A percentile compares a stretch with the other conserved stretches of the same genome.
phyloP scores from a whole-genome alignment of 2,329 filamentous ascomycete genomes.

The Immersiporthe knoxdaviesiana region DNA sequence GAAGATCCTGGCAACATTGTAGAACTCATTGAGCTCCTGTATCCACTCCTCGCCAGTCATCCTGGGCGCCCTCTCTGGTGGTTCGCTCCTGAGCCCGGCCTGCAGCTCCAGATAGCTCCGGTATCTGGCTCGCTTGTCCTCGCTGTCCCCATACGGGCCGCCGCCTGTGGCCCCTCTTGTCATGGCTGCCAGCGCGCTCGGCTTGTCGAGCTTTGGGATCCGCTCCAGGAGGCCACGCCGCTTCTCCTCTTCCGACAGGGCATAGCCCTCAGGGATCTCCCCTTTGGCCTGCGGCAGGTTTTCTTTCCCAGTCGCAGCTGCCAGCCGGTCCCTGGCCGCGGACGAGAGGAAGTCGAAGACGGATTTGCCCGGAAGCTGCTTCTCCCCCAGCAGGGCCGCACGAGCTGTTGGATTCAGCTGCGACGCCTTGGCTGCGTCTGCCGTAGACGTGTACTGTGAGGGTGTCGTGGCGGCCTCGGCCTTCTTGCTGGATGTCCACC shows the following conservation, averaged over 20 bases:
- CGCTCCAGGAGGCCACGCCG: constrained; percentile 60
- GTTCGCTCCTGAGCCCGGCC: constrained; percentile 64
- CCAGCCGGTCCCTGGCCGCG: constrained; percentile 76
- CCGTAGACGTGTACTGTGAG: constrained; percentile 63
- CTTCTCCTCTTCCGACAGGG: constrained; percentile 65
- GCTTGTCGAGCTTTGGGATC: constrained; percentile 67
- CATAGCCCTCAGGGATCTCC: constrained; percentile 70
- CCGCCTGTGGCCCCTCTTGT: constrained; percentile 67
- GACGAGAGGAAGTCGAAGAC: constrained; percentile 91
- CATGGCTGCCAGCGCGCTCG: constrained; percentile 70
- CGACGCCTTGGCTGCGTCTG: constrained; percentile 78
- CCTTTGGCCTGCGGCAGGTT: constrained; percentile 78
- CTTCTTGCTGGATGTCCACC: constrained; percentile 70
- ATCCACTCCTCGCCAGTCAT: constrained; percentile 73
- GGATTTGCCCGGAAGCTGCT: constrained; percentile 83
- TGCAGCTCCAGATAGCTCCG: constrained; percentile 78
- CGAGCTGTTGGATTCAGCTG: constrained; percentile 75
- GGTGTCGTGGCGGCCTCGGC: constrained; percentile 39
- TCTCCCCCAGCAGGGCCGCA: constrained; percentile 80
- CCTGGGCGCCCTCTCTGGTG: constrained; percentile 32
- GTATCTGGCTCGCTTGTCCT: constrained; percentile 79
- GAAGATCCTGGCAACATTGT: constrained; percentile 70
- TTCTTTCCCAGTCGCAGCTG: constrained; percentile 71
- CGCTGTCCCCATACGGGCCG: constrained; percentile 82
- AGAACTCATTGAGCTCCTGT: constrained; percentile 78